Evolutionary conservation across 225 moss, liverwort and hornwort species (phyloP).

Genomic region (Pleurozium schreberi): DNA sequence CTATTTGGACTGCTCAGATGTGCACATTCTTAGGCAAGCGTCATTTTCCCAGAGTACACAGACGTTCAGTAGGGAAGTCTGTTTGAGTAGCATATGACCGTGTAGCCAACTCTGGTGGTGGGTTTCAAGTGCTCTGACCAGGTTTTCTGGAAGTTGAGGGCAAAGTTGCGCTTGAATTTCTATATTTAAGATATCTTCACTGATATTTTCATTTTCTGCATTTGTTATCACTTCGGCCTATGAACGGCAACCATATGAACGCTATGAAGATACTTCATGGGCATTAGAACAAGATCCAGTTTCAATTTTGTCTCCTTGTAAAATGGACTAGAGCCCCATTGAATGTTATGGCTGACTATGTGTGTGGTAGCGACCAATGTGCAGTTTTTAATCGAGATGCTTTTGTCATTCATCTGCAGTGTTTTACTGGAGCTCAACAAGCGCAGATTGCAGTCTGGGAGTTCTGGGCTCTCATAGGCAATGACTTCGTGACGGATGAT

Average conservation of each 20-base stretch:
- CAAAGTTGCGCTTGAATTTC: constrained; percentile 8
- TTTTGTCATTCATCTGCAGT: constrained; percentile 30
- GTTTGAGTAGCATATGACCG: background rate
- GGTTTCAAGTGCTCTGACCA: constrained; percentile 10
- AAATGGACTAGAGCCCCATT: background rate
- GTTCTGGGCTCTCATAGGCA: constrained; percentile 69
- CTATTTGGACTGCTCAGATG: background rate
- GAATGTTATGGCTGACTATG: background rate
- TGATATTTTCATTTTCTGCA: background rate
- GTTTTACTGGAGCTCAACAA: constrained; percentile 55
- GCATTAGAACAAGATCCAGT: background rate
- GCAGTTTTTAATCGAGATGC: background rate
- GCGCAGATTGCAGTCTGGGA: constrained; percentile 82
- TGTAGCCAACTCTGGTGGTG: constrained; percentile 7
- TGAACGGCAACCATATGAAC: background rate
- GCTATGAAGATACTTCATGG: background rate
- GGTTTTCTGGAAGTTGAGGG: constrained; percentile 21
- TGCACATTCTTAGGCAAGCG: background rate
- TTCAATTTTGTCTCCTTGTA: background rate
- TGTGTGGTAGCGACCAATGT: background rate
- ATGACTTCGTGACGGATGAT: constrained; percentile 82
- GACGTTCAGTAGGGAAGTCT: background rate
- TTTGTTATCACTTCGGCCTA: background rate
- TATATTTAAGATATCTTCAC: constrained; percentile 8
- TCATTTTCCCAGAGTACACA: background rate